Conservation (phyloP, 176 grass and related monocot species). For the bread wheat (Triticum aestivum) region IWGSC_CS_RefSeq_v2.1 NC_057795.1:573646941-573647440, state of each 20-base stretch:
- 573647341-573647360: constrained; percentile 71
- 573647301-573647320: constrained; percentile 81
- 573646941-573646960: not conserved
- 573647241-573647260: not conserved
- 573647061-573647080: constrained; percentile 5
- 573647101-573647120: not conserved
- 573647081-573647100: not conserved
- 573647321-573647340: constrained; percentile 82
- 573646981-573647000: not conserved
- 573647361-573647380: constrained; percentile 81
- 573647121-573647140: not conserved
- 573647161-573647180: not conserved
- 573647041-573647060: not conserved
- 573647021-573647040: not conserved
- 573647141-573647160: not conserved
- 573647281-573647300: constrained; percentile 64
- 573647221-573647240: not conserved
- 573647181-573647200: not conserved
- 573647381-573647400: constrained; percentile 55
- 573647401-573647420: constrained; percentile 56
- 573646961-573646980: not conserved
- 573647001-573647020: not conserved
- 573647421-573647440: constrained; percentile 44
- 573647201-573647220: not conserved
- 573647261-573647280: constrained; percentile 37